Evolutionary conservation across 352 stramenopile species (phyloP), one percentile per base, ranked within the genome.

Genomic region (Pythium guiyangense): DNA sequence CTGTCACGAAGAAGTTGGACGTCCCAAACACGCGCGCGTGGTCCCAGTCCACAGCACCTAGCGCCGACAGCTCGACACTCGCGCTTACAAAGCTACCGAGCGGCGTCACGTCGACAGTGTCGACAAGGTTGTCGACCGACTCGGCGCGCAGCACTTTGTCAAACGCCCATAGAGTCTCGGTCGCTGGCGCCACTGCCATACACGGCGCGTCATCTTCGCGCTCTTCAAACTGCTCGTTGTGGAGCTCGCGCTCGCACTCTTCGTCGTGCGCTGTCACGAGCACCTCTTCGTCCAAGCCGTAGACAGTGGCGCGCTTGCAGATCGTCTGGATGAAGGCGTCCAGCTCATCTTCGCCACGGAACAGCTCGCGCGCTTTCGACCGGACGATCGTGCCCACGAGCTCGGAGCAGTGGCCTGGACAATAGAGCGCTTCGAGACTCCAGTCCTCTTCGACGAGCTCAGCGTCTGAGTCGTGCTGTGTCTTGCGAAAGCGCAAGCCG

Each of bases 211-310:
- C n/a, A n/a, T 47, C 15, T n/a, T 77, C 52, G 18, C 72, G 52
- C 46, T 85, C 57, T 20, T 72, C 49, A 35, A 84, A 73, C 31
- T 84, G 64, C 49, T 87, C 67, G 17, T 83, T 51, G 20, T 84
- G 74, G n/a, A 87, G 37, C 58, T 88, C 74, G 14, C 71, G 73
- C 57, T 87, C 77, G 17, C 72, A 87, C 47, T 88, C 69, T 42
- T 80, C 68, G 17, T 57, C 68, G 49, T 80, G 77, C 0, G 63
- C 52, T 15, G 64, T 77, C 20, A 79, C 54, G 6, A 77, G 63
- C 0, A 85, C 58, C 52, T 69, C 66, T 34, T 79, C 61, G n/a
- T n/a, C n/a, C n/a, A n/a, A 40, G 15, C 64, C 73, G 44, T 68
- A 88, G 4, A 35, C 27, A 5, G 37, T 39, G 0, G 63, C 53